phyloP scores from a whole-genome alignment of 768 basidiomycete genomes.

The Rhizopogon sp. region DNA sequence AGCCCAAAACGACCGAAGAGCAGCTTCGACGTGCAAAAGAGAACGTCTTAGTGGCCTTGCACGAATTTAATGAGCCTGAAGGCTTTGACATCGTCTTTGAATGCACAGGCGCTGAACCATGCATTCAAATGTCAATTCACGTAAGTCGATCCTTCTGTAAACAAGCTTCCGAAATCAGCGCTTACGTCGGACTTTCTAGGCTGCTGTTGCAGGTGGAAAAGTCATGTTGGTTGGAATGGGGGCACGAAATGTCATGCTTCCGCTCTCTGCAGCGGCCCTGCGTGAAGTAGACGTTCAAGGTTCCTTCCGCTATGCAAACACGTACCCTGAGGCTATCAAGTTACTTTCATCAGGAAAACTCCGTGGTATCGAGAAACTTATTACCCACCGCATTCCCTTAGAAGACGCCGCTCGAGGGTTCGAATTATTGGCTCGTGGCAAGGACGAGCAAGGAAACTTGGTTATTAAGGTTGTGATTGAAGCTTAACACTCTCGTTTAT shows the following conservation, averaged over 20 bases:
- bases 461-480: conserved; percentile 90
- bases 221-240: conserved; percentile 98
- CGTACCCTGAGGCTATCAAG: conserved; percentile 80
- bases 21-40: conserved; percentile 59
- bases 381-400: conserved; percentile 74
- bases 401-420: conserved; percentile 70
- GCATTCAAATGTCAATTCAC: conserved; percentile 87
- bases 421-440: conserved; percentile 71
- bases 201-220: conserved; percentile 79
- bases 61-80: conserved; percentile 53
- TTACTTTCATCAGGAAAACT: conserved; percentile 67
- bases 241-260: conserved; percentile 72
- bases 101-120: conserved; percentile 90
- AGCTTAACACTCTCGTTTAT: conserved; percentile 12
- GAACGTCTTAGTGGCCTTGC: conserved; percentile 44
- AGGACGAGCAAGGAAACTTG: conserved; percentile 73
- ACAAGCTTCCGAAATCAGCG: conserved; percentile 1
- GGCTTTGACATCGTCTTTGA: conserved; percentile 95
- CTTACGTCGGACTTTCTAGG: conserved; percentile 38
- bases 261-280: conserved; percentile 76
- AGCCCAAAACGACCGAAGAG: conserved; percentile 50
- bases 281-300: conserved; percentile 93
- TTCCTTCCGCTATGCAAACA: conserved; percentile 88
- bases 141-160: conserved; percentile 44
- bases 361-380: conserved; percentile 61